Conservation (phyloP, 345 rosid genomes). For the Trapa bicornis region DNA sequence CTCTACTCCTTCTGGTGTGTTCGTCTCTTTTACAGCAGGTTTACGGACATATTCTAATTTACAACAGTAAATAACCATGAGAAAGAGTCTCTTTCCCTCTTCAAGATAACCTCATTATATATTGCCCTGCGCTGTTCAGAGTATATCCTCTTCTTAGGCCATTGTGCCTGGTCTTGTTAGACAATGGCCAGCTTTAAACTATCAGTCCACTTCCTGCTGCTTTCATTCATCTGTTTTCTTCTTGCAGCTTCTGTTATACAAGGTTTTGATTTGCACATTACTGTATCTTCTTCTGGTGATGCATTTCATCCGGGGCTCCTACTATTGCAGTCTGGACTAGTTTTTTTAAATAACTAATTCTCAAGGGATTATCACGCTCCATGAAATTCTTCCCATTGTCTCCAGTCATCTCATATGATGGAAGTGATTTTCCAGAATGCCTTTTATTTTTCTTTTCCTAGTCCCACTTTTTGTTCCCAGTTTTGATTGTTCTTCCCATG, state of each 20-base stretch:
- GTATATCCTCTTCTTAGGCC: not conserved
- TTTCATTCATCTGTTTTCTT: slow-evolving; percentile 8
- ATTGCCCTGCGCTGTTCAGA: not conserved
- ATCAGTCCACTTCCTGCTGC: slow-evolving; percentile 4
- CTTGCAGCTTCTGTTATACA: slow-evolving; percentile 10
- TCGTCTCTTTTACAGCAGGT: not conserved
- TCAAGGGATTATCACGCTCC: not conserved
- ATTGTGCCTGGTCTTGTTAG: not conserved
- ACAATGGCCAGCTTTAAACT: not conserved
- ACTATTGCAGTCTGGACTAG: not conserved
- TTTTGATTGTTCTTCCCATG: not conserved
- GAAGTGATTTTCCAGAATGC: not conserved
- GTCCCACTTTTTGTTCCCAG: not conserved
- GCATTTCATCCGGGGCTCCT: not conserved
- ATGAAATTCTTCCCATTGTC: not conserved
- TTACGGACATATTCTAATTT: not conserved
- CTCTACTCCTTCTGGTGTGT: not conserved
- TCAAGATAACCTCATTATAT: not conserved
- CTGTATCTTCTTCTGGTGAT: not conserved
- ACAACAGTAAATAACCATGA: too few relatives aligned
- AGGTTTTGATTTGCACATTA: slow-evolving; percentile 6
- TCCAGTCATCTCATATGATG: not conserved
- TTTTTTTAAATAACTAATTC: not conserved
- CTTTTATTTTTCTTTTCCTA: not conserved
- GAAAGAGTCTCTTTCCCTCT: not conserved